Evolutionary conservation across 495 filamentous ascomycete genomes (phyloP).

Genomic region (Daldinia decipiens): DNA sequence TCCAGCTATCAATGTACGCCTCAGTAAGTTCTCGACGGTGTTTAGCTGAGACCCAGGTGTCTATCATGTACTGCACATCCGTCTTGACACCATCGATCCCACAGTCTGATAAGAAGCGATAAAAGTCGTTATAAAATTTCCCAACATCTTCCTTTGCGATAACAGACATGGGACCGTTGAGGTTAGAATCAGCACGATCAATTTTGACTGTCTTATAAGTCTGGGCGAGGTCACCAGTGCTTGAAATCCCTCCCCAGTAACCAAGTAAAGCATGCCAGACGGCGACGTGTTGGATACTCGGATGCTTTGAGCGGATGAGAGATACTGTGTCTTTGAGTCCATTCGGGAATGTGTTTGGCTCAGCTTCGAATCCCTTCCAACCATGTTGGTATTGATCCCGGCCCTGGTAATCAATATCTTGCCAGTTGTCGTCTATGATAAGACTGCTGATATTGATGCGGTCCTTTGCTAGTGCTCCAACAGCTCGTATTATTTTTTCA

Average conservation of each 20-base stretch:
- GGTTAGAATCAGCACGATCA: constrained; percentile 56
- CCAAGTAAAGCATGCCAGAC: constrained; percentile 97
- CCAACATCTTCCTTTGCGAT: constrained; percentile 76
- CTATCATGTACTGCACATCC: constrained; percentile 88
- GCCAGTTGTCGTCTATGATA: constrained; percentile 98
- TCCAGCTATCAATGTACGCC: constrained; percentile 89
- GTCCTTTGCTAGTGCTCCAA: constrained; percentile 74
- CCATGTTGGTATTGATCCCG: constrained; percentile 61
- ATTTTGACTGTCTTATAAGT: constrained; percentile 82
- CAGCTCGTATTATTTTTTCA: constrained; percentile 77
- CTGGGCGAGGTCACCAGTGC: constrained; percentile 73
- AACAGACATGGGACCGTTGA: constrained; percentile 74
- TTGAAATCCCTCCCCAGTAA: constrained; percentile 92
- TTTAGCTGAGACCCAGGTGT: constrained; percentile 73
- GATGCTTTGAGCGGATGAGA: constrained; percentile 73
- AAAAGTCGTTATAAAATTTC: constrained; percentile 91
- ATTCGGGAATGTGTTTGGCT: constrained; percentile 78
- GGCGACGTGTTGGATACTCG: constrained; percentile 81
- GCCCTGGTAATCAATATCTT: constrained; percentile 70
- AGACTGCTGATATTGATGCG: constrained; percentile 81
- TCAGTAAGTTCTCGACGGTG: constrained; percentile 73
- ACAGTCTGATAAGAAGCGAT: constrained; percentile 72
- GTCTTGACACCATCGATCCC: constrained; percentile 89
- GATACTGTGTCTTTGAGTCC: constrained; percentile 76
- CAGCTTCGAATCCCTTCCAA: constrained; percentile 83